Percentiles rank a stretch among this genome's conserved stretches.
Conservation (phyloP, 2,329 filamentous ascomycete species). For the Aspergillus tamarii region DNA sequence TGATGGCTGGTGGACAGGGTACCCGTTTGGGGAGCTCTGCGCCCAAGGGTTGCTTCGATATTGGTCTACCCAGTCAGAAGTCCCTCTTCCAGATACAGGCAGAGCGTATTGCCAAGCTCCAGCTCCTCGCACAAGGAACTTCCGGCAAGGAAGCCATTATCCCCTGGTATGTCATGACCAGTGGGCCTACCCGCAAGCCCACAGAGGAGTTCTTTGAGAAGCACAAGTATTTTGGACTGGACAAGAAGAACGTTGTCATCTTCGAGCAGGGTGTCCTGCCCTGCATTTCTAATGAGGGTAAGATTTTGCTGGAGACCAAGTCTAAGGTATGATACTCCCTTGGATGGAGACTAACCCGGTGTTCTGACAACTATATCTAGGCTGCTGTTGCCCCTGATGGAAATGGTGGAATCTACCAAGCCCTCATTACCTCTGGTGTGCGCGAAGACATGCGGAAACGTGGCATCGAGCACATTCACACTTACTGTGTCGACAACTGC, state of each 20-base stretch:
- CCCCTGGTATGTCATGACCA: conserved; percentile 99
- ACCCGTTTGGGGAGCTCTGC: conserved; percentile 92
- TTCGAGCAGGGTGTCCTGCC: conserved; percentile 97
- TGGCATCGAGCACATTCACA: conserved; percentile 91
- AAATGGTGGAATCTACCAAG: conserved; percentile 96
- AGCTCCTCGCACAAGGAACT: conserved; percentile 76
- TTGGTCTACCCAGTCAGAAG: conserved; percentile 89
- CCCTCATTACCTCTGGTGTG: conserved; percentile 77
- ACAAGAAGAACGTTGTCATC: conserved; percentile 81
- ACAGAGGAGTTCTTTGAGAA: conserved; percentile 94
- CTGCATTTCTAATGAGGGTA: conserved; percentile 96
- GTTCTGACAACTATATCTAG: conserved; percentile 32
- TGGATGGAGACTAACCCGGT: neutral
- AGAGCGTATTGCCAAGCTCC: conserved; percentile 85
- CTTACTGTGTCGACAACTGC: conserved; percentile 99
- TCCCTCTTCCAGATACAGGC: conserved; percentile 97
- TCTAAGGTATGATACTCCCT: conserved; percentile 61
- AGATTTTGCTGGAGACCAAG: conserved; percentile 92
- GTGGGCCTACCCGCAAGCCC: conserved; percentile 84
- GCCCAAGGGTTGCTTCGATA: conserved; percentile 97
- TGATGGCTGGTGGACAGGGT: conserved; percentile 97
- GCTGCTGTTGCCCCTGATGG: conserved; percentile 95
- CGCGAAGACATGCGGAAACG: conserved; percentile 86
- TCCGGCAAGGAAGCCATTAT: conserved; percentile 66
- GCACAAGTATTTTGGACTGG: conserved; percentile 87